Base-by-base conservation (phyloP, 306 rosid species). In the Inga leiocalycina region DNA sequence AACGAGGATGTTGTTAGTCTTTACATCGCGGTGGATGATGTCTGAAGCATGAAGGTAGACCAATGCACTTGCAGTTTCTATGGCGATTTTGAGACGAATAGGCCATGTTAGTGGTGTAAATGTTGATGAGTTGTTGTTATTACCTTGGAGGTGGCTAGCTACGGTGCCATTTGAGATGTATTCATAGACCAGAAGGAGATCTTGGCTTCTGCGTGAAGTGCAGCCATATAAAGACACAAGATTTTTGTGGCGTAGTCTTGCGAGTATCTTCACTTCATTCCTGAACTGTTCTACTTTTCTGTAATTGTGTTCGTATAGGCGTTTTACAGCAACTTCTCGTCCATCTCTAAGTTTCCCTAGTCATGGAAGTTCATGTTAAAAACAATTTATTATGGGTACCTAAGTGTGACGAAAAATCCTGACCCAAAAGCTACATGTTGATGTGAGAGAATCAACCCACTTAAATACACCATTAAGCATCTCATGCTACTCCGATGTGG, bases 301-400 rank as follows among this genome's bases (percentile, higher is more conserved):
- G 72, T 83, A 88, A 73, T 90, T 90, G 74, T 91, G 88, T 66
- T 89, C 86, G 9, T 84, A 90, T 15, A 93, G 75, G 17, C 86
- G 89, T 88, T 91, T 93, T 34, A 93, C 89, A 4, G 94, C 94
- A 71, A 93, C 94, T 91, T 91, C 97, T 52, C 94, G 64, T 39
- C 97, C 97, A 78, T 94, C 98, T 46, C 48, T 81, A 49, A 94
- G 95, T 84, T 85, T 87, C 17, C 98, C 97, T 94, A 74, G 10
- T 75, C 34, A 46, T n/a, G 70, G 34, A 48, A 45, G 5, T 6
- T 62, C 76, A 44, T 32, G 57, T 51, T 4, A 48, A 14, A 45
- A 45, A 45, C 13, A 5, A 2, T 39, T 39, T 45, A 45, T 45
- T 8, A 45, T 48, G 48, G 48, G 13, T 10, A 45, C 5, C 15